Evolutionary conservation across 345 rosid genomes (phyloP).

Genomic region (Ceriops decandra): DNA sequence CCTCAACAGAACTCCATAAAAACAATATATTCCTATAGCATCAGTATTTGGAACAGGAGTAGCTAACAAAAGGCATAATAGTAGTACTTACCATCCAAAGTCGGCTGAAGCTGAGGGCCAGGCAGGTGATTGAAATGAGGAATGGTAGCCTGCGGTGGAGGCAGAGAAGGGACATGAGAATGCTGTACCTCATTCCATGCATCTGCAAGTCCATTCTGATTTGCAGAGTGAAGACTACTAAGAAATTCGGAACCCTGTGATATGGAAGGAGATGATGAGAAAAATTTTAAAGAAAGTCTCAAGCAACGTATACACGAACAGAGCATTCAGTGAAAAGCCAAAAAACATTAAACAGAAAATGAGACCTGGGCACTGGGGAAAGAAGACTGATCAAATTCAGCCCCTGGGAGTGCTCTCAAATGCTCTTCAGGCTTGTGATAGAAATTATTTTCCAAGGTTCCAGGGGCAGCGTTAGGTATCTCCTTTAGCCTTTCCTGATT

Average conservation of each 20-base stretch:
- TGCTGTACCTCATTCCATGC: conserved; percentile 87
- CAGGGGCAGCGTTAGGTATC: conserved; percentile 55
- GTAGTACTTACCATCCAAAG: conserved; percentile 56
- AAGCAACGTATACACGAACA: neutral
- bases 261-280: neutral
- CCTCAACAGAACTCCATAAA: neutral
- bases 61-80: neutral
- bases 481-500: conserved; percentile 81
- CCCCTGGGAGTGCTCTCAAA: conserved; percentile 70
- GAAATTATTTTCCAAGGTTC: conserved; percentile 46
- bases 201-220: conserved; percentile 62
- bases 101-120: conserved; percentile 45
- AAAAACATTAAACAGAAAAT: neutral
- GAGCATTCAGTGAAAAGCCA: neutral
- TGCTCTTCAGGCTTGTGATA: conserved; percentile 43
- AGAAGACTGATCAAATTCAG: conserved; percentile 65
- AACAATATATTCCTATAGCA: neutral
- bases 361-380: conserved; percentile 62
- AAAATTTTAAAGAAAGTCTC: neutral
- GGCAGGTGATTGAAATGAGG: conserved; percentile 44
- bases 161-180: conserved; percentile 16
- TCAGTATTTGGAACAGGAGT: neutral
- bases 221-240: conserved; percentile 54
- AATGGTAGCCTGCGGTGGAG: conserved; percentile 26
- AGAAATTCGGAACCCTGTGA: conserved; percentile 74